Evolutionary conservation across 306 rosid genomes (phyloP), one percentile per base, ranked within the genome.

Genomic region (Malus asiatica): DNA sequence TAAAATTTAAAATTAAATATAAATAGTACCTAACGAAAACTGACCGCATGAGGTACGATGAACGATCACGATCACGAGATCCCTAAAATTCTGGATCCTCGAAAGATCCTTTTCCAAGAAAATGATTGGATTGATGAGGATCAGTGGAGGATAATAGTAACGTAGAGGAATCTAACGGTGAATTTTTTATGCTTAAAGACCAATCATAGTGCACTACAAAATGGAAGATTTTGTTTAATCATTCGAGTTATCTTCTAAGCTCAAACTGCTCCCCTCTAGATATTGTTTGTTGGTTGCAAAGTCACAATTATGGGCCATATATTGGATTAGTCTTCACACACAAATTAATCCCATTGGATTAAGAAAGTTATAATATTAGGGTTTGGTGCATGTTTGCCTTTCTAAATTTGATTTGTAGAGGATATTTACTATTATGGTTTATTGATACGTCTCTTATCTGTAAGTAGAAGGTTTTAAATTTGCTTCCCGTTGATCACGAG

Each of bases 231-330:
- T 48, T 45, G n/a, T 45, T 59, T 9, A 45, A 61, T 79, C 13
- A n/a, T 57, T 60, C 60, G 25, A 61, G 58, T 48, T 80, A 65
- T 69, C 83, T 74, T 74, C 68, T 48, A 80, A 80, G 79, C 79
- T 60, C 79, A 74, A 68, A 48, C 73, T 80, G 78, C 55, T 45
- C 73, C 66, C 25, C 44, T 65, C 14, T 42, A 61, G 59, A 44
- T 35, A 53, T 35, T 35, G 9, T 35, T 35, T 35, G 63, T 46
- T 60, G 66, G 76, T 80, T 68, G 53, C 38, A 52, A 48, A 20
- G 79, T 75, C 79, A 62, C 64, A 74, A 35, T 80, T 22, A 67
- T 44, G 74, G 30, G 25, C 29, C 76, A 32, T 35, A 35, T 35
- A 35, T 48, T 58, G 44, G 42, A 13, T 66, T 27, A 66, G 71